phyloP scores from a whole-genome alignment of 345 rosid species.

The Atalantia buxifolia region DNA sequence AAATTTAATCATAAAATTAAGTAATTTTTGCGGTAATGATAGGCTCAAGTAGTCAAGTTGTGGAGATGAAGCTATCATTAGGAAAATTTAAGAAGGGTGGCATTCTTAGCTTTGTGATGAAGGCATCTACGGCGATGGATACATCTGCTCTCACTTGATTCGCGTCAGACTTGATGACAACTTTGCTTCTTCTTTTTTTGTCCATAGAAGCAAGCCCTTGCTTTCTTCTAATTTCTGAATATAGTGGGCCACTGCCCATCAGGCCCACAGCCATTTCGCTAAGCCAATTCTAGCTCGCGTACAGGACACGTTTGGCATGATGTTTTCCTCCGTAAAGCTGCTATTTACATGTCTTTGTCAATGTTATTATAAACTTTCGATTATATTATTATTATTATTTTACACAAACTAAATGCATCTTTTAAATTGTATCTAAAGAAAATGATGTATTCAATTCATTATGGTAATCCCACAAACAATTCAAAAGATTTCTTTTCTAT shows the following conservation, averaged over 20 bases:
- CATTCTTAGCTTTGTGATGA: conserved; percentile 9
- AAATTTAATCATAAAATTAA: not conserved
- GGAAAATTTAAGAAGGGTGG: not conserved
- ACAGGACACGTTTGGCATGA: conserved; percentile 1
- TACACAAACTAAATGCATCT: too few species aligned
- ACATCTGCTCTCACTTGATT: not conserved
- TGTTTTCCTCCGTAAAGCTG: not conserved
- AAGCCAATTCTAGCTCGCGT: not conserved
- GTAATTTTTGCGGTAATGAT: not conserved
- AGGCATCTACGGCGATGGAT: not conserved
- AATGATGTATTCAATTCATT: too few species aligned
- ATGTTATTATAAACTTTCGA: too few species aligned
- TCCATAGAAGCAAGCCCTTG: not conserved
- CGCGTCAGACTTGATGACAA: not conserved
- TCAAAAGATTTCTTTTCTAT: too few species aligned
- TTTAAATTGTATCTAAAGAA: too few species aligned
- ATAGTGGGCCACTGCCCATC: too few species aligned
- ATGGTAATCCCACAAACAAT: not conserved
- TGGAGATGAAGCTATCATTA: not conserved
- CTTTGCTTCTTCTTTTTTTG: conserved; percentile 21
- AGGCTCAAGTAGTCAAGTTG: not conserved
- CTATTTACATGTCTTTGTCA: not conserved
- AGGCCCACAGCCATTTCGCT: not conserved
- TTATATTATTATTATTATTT: too few species aligned
- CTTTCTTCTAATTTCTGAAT: not conserved